A percentile compares a stretch with the other conserved stretches of the same genome.
These are phyloP conservation scores for Penicillium arizonense DNA, from an alignment of 495 filamentous ascomycete species.

Conservation along the genomic window DNA sequence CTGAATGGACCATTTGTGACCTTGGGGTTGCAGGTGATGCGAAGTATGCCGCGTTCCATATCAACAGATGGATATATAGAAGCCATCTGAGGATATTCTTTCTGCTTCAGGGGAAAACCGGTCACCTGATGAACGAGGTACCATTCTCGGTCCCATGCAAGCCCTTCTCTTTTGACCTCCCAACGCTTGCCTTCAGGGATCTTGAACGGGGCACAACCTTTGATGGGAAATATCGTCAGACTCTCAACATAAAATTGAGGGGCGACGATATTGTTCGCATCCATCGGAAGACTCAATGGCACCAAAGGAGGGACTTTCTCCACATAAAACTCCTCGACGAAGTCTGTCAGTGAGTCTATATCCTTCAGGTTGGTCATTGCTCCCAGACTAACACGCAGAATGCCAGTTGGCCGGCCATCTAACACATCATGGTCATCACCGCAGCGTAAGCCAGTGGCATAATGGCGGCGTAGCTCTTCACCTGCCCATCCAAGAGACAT, in stretches of 20 bases:
- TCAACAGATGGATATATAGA: constrained; percentile 71
- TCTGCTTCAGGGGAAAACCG: constrained; percentile 74
- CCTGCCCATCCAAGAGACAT: too few relatives aligned
- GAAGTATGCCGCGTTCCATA: constrained; percentile 56
- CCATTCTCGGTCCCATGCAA: constrained; percentile 96
- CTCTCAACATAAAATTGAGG: constrained; percentile 52
- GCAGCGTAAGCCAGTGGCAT: too few relatives aligned
- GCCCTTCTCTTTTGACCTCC: constrained; percentile 42
- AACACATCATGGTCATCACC: too few relatives aligned
- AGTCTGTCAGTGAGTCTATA: constrained; percentile 64
- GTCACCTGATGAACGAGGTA: constrained; percentile 84
- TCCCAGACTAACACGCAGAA: constrained; percentile 34
- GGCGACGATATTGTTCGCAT: constrained; percentile 12
- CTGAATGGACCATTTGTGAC: constrained; percentile 18
- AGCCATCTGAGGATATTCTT: constrained; percentile 77
- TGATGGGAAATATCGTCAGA: constrained; percentile 78
- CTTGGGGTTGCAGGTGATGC: constrained; percentile 33
- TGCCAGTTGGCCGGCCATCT: too few relatives aligned
- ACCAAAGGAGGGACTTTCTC: constrained; percentile 26
- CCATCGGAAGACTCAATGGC: constrained; percentile 17
- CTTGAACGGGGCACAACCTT: constrained; percentile 78
- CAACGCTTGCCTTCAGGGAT: constrained; percentile 63
- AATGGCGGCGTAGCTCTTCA: too few relatives aligned
- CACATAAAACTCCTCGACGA: constrained; percentile 76
- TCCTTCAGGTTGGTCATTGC: constrained; percentile 82